phyloP scores from a whole-genome alignment of 371 early-diverging fungal genomes.

The Dinochytrium kinnereticum region DNA sequence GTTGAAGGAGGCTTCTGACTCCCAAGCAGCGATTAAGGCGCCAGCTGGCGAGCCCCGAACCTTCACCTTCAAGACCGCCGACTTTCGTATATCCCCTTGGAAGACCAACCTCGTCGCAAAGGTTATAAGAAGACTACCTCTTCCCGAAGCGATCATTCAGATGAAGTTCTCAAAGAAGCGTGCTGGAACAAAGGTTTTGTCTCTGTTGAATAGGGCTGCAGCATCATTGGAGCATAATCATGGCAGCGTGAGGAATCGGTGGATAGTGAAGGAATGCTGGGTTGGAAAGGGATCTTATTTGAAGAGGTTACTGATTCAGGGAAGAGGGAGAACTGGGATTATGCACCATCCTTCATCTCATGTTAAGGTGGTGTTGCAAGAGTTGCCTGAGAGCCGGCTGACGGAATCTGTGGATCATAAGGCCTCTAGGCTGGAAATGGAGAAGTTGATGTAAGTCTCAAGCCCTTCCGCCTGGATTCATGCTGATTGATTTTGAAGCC shows the following conservation, averaged over 20 bases:
- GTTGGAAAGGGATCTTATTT: conserved; percentile 87
- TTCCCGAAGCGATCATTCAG: conserved; percentile 84
- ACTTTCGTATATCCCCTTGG: conserved; percentile 60
- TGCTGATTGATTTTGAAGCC: conserved; percentile 2
- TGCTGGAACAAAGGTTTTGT: conserved; percentile 59
- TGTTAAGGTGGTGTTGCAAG: conserved; percentile 80
- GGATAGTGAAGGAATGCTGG: conserved; percentile 72
- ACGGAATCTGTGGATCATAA: conserved; percentile 24
- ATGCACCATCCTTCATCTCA: conserved; percentile 82
- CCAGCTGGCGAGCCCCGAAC: conserved; percentile 9
- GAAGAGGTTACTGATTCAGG: conserved; percentile 73
- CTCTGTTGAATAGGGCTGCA: conserved; percentile 34
- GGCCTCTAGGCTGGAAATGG: conserved; percentile 27
- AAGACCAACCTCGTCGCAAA: conserved; percentile 87
- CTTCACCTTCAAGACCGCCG: conserved; percentile 41
- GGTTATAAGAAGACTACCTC: conserved; percentile 76
- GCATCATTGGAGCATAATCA: conserved; percentile 38
- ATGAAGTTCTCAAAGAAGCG: conserved; percentile 86
- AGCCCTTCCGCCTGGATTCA: background rate
- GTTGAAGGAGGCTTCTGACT: background rate
- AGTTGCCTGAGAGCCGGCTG: conserved; percentile 37
- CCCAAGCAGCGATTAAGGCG: background rate
- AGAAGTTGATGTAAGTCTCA: conserved; percentile 31
- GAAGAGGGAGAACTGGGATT: conserved; percentile 81
- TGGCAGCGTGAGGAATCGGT: conserved; percentile 19